Evolutionary conservation across 768 basidiomycete genomes (phyloP).

Genomic region (Tylopilus rubrobrunneus): DNA sequence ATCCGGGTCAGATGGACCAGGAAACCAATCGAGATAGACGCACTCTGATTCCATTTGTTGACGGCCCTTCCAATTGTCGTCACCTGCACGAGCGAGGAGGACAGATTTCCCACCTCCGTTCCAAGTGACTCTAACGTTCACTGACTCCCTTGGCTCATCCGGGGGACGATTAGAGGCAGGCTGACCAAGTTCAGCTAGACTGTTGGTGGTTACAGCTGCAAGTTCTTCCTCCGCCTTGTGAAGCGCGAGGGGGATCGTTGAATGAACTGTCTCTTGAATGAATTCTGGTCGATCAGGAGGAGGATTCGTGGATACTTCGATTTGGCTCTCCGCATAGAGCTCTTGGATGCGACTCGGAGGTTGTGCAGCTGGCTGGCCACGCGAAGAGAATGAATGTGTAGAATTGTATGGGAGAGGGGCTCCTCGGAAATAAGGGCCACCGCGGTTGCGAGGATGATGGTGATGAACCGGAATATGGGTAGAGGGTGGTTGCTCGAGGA

Average conservation of each 20-base stretch:
- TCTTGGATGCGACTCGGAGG: slow-evolving; percentile 40
- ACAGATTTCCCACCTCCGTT: slow-evolving; percentile 60
- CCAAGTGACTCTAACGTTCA: slow-evolving; percentile 59
- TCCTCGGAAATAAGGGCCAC: slow-evolving; percentile 33
- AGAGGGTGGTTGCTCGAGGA: slow-evolving; percentile 41
- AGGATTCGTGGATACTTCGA: slow-evolving; percentile 26
- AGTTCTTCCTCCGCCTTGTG: slow-evolving; percentile 32
- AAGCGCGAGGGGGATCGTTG: slow-evolving; percentile 58
- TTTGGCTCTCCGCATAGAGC: slow-evolving; percentile 37
- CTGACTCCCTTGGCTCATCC: slow-evolving; percentile 29
- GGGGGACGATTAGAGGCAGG: slow-evolving; percentile 17
- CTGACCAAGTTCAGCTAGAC: slow-evolving; percentile 19
- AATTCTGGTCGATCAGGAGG: slow-evolving; percentile 36
- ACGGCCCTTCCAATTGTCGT: slow-evolving; percentile 73
- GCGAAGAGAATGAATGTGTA: slow-evolving; percentile 38
- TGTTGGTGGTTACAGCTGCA: slow-evolving; percentile 11
- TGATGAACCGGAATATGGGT: slow-evolving; percentile 39
- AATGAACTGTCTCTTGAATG: slow-evolving; percentile 55
- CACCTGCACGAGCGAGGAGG: slow-evolving; percentile 65
- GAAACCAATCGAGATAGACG: slow-evolving; percentile 25
- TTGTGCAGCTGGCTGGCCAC: slow-evolving; percentile 32
- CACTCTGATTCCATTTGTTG: slow-evolving; percentile 62
- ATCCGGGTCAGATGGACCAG: slow-evolving; percentile 15
- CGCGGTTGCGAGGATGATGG: slow-evolving; percentile 30
- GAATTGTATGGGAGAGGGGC: slow-evolving; percentile 40